Percentiles rank a stretch among this genome's conserved stretches.
phyloP scores from a whole-genome alignment of 257 asterid species.

The Scutellaria barbata region DNA sequence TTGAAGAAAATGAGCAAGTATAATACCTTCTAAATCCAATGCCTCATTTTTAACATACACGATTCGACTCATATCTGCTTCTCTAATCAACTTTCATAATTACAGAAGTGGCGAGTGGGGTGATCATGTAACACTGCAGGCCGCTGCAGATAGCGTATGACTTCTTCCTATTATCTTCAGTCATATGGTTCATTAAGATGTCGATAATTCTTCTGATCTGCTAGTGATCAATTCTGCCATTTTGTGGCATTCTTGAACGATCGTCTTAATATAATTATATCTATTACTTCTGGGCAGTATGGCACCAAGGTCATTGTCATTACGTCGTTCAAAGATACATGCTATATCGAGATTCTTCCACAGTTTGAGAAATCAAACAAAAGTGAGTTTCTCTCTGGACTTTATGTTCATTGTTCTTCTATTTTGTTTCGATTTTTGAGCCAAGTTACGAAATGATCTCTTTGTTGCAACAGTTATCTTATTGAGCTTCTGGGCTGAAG shows the following conservation, averaged over 20 bases:
- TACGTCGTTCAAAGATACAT: slow-evolving; percentile 92
- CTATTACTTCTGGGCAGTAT: slow-evolving; percentile 51
- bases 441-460: background rate
- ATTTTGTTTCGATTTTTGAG: background rate
- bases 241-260: slow-evolving; percentile 16
- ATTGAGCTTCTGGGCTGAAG: slow-evolving; percentile 96
- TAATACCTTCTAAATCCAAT: slow-evolving; percentile 13
- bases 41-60: slow-evolving; percentile 21
- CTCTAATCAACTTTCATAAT: slow-evolving; percentile 37
- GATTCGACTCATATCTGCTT: slow-evolving; percentile 2
- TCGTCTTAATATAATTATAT: background rate
- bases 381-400: slow-evolving; percentile 47
- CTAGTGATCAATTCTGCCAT: background rate
- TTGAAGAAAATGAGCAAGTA: slow-evolving; percentile 81
- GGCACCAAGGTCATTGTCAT: slow-evolving; percentile 83
- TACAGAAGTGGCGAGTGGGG: slow-evolving; percentile 96
- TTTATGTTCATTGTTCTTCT: slow-evolving; percentile 14
- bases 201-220: background rate
- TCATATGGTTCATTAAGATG: background rate
- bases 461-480: slow-evolving; percentile 55
- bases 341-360: slow-evolving; percentile 91
- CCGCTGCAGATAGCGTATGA: slow-evolving; percentile 83
- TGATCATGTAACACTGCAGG: slow-evolving; percentile 88
- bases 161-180: slow-evolving; percentile 24
- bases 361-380: slow-evolving; percentile 70